Evolutionary conservation across 2,329 filamentous ascomycete genomes (phyloP).

Genomic region (Moelleriella libera): DNA sequence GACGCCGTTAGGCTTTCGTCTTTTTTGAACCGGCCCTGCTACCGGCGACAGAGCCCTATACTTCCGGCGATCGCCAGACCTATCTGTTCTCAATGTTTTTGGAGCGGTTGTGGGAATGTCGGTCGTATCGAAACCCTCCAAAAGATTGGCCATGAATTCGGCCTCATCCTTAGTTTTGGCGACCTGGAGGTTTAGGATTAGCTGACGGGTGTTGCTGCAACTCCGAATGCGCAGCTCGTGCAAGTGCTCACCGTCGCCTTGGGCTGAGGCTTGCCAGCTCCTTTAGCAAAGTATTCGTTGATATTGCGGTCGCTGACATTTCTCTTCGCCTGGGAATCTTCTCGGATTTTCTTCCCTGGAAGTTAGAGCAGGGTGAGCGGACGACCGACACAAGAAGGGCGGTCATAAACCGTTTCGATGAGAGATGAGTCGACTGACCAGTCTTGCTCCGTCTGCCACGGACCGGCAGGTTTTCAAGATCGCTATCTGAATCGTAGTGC

Average conservation of each 20-base stretch:
- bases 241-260: constrained; percentile 44
- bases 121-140: constrained; percentile 68
- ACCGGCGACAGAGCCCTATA: constrained; percentile 68
- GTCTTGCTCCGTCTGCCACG: constrained; percentile 36
- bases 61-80: constrained; percentile 65
- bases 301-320: constrained; percentile 86
- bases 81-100: constrained; percentile 46
- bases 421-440: constrained; percentile 22
- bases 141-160: constrained; percentile 69
- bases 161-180: constrained; percentile 76
- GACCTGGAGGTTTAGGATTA: constrained; percentile 30
- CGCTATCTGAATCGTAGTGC: constrained; percentile 60
- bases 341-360: constrained; percentile 70
- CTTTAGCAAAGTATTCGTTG: constrained; percentile 84
- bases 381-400: constrained; percentile 1
- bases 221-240: neutral
- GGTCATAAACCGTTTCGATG: neutral
- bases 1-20: constrained; percentile 37
- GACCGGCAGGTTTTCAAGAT: constrained; percentile 25
- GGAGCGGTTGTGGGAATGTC: constrained; percentile 46
- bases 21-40: constrained; percentile 39
- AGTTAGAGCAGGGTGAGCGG: neutral
- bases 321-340: constrained; percentile 73
- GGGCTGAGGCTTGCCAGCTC: constrained; percentile 55
- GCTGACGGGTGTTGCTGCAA: neutral